These are phyloP conservation scores for Crithidia bombi DNA, from an alignment of 208 protist genomes.

Conservation along the genomic window DNA sequence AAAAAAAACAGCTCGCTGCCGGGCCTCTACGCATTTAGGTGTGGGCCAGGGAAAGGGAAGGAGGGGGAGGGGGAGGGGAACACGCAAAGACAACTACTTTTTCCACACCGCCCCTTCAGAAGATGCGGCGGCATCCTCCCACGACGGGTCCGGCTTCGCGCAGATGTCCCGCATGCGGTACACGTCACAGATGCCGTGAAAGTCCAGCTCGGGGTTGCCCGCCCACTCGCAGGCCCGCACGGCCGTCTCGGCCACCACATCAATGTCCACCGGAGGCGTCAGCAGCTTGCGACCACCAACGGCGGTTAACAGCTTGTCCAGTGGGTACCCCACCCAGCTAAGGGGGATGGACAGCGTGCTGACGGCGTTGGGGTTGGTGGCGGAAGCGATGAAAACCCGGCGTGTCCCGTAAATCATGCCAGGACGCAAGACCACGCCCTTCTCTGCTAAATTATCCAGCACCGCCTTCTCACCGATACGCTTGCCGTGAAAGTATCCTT, in stretches of 20 bases:
- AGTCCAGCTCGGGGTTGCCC: conserved; percentile 17
- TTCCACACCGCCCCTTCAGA: not conserved
- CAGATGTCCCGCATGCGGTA: conserved; percentile 74
- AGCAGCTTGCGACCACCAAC: conserved; percentile 60
- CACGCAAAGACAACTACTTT: not conserved
- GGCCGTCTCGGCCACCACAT: conserved; percentile 74
- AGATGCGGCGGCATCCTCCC: not conserved
- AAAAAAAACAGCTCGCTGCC: no score
- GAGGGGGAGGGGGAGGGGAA: no score
- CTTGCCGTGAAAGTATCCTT: conserved; percentile 89
- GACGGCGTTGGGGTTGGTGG: conserved; percentile 24
- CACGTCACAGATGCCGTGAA: conserved; percentile 62
- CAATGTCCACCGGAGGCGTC: conserved; percentile 64
- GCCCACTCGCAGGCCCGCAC: conserved; percentile 62
- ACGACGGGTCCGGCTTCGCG: conserved; percentile 6
- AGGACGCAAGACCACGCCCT: conserved; percentile 69
- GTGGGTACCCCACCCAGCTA: conserved; percentile 55
- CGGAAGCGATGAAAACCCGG: conserved; percentile 37
- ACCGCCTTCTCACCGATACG: conserved; percentile 70
- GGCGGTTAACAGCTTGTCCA: conserved; percentile 57
- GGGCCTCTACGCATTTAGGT: no score
- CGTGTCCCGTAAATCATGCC: conserved; percentile 84
- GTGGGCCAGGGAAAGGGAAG: no score
- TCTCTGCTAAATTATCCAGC: conserved; percentile 58
- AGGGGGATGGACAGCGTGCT: conserved; percentile 70